Evolutionary conservation across 495 filamentous ascomycete genomes (phyloP).

Genomic region (Penicillium pancosmium): DNA sequence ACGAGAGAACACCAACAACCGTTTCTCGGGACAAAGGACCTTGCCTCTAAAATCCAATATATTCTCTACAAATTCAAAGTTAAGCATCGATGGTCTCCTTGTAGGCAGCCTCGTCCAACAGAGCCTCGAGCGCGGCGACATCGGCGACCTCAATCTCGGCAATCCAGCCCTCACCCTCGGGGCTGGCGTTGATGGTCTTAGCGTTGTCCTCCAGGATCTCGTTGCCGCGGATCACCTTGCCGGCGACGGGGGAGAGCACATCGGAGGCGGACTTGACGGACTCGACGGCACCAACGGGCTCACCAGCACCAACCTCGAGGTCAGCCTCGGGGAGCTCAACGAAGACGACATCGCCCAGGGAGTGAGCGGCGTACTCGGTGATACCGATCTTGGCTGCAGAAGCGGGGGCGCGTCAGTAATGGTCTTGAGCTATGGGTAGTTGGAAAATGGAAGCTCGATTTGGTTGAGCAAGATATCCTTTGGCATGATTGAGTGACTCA

Average conservation of each 20-base stretch:
- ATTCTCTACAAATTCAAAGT: constrained; percentile 14
- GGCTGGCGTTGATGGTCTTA: constrained; percentile 78
- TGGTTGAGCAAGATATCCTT: neutral
- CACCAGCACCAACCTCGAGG: constrained; percentile 66
- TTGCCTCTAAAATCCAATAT: constrained; percentile 10
- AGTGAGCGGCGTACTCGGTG: constrained; percentile 83
- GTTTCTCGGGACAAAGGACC: neutral
- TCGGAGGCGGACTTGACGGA: constrained; percentile 97
- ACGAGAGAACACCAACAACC: constrained; percentile 9
- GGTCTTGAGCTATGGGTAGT: neutral
- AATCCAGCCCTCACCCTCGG: constrained; percentile 90
- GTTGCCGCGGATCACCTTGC: constrained; percentile 75
- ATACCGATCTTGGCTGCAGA: constrained; percentile 77
- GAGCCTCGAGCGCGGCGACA: constrained; percentile 65
- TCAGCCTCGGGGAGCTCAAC: constrained; percentile 82
- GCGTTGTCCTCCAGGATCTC: constrained; percentile 77
- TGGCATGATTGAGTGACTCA: constrained; percentile 23
- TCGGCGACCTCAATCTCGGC: constrained; percentile 79
- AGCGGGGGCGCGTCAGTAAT: neutral
- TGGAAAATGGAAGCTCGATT: neutral
- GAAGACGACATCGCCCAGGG: constrained; percentile 94
- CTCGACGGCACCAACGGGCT: constrained; percentile 91
- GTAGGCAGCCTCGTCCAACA: constrained; percentile 78
- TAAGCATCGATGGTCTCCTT: constrained; percentile 65
- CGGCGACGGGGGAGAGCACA: constrained; percentile 84